A percentile compares a stretch with the other conserved stretches of the same genome.
These are phyloP conservation scores for Astrothelium macrocarpum DNA, from an alignment of 495 filamentous ascomycete species.

Conservation along the genomic window DNA sequence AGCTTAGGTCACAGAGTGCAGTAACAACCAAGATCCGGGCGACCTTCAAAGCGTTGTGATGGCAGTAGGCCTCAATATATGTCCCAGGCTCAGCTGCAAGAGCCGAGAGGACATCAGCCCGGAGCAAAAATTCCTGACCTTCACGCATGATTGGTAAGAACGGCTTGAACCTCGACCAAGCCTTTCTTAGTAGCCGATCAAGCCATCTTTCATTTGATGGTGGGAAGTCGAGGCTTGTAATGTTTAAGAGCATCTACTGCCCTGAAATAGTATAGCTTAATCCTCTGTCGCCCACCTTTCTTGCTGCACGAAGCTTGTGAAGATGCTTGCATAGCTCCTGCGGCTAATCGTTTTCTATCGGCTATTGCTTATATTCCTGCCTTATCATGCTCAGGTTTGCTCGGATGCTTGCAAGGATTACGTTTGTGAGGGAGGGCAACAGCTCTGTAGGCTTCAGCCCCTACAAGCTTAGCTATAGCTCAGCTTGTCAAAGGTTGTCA, in stretches of 20 bases:
- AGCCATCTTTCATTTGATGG: not conserved
- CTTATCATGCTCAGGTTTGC: no score
- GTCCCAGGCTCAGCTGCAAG: not conserved
- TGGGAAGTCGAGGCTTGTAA: not conserved
- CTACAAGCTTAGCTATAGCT: no score
- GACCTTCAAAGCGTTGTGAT: not conserved
- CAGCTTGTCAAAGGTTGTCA: no score
- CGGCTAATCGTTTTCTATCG: no score
- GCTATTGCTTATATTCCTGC: no score
- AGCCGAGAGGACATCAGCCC: not conserved
- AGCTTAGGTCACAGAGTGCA: not conserved
- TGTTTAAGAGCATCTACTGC: not conserved
- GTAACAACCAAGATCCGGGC: not conserved
- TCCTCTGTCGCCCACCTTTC: not conserved
- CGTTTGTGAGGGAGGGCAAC: no score
- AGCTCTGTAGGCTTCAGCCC: no score
- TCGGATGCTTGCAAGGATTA: no score
- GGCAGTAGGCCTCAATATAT: not conserved
- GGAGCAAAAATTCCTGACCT: not conserved
- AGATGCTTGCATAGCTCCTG: not conserved
- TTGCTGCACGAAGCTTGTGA: not conserved
- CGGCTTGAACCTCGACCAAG: not conserved
- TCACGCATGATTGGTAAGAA: not conserved
- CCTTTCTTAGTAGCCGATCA: not conserved
- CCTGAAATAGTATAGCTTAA: not conserved